Conservation (phyloP, 805 yeast species). For the Maudiozyma bulderi region DNA sequence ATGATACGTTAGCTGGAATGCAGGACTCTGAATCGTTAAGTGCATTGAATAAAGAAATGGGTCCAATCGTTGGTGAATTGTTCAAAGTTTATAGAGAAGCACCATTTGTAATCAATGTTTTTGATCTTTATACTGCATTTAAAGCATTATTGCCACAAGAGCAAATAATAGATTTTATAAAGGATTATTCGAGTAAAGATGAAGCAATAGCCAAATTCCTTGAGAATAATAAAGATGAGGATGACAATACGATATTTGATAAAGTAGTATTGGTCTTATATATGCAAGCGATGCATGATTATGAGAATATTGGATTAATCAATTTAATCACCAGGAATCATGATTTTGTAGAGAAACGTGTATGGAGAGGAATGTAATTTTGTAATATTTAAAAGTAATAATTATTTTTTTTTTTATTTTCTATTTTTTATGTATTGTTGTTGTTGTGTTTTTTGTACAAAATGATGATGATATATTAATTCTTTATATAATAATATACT, state of each 20-base stretch:
- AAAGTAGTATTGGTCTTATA: constrained; percentile 61
- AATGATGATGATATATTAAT: too few species aligned
- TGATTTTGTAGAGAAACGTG: constrained; percentile 25
- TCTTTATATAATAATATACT: background rate
- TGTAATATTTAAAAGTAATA: background rate
- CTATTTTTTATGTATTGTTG: background rate
- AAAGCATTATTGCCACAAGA: constrained; percentile 37
- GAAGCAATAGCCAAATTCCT: constrained; percentile 20
- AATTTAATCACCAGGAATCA: constrained; percentile 39
- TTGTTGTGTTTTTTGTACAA: background rate
- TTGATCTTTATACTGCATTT: constrained; percentile 58
- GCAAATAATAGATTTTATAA: constrained; percentile 20
- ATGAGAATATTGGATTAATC: constrained; percentile 59
- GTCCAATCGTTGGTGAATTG: constrained; percentile 48
- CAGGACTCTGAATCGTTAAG: constrained; percentile 2
- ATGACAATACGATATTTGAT: constrained; percentile 42
- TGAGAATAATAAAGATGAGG: constrained; percentile 17
- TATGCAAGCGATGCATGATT: constrained; percentile 61
- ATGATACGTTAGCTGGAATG: background rate
- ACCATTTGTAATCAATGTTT: constrained; percentile 53
- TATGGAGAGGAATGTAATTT: constrained; percentile 27
- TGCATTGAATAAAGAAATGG: constrained; percentile 30
- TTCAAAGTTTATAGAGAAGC: constrained; percentile 74
- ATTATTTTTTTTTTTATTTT: background rate
- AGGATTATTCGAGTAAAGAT: constrained; percentile 20